These are phyloP conservation scores for Rhodotorula diobovata DNA, from an alignment of 768 basidiomycete species.

Conservation along the genomic window DNA sequence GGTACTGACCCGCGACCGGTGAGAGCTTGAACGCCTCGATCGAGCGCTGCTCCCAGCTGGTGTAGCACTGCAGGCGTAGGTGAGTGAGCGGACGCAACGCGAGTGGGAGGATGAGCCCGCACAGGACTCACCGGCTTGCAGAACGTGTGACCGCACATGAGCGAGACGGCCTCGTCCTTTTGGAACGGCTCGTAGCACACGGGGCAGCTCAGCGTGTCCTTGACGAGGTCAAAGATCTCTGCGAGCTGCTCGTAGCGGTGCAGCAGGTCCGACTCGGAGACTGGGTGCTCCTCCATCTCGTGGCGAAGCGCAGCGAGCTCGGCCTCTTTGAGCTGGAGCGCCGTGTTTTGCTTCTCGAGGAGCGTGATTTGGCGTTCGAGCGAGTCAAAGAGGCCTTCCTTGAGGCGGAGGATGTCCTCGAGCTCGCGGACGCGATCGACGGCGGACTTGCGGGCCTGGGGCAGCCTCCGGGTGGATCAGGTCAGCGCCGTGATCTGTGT, in stretches of 20 bases:
- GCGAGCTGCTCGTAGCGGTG: constrained; percentile 15
- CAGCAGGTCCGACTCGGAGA: constrained; percentile 2
- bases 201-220: constrained; percentile 21
- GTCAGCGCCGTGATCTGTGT: no score
- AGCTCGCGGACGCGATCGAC: constrained; percentile 21
- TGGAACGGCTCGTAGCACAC: constrained; percentile 28
- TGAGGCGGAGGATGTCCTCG: constrained; percentile 10
- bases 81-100: no score
- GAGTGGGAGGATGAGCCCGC: no score
- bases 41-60: constrained; percentile 12
- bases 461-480: background rate
- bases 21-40: constrained; percentile 18
- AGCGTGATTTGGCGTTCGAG: constrained; percentile 5
- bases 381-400: constrained; percentile 14
- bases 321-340: constrained; percentile 12
- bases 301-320: constrained; percentile 9
- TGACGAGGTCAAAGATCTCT: constrained; percentile 2
- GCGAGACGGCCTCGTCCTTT: background rate
- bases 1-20: constrained; percentile 6
- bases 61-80: background rate
- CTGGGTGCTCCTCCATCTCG: constrained; percentile 13
- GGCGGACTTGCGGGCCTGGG: constrained; percentile 13
- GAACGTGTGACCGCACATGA: constrained; percentile 31
- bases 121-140: constrained; percentile 2
- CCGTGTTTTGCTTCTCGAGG: constrained; percentile 9